phyloP scores from a whole-genome alignment of 2,329 filamentous ascomycete genomes.

The Alternaria ethzedia region DNA sequence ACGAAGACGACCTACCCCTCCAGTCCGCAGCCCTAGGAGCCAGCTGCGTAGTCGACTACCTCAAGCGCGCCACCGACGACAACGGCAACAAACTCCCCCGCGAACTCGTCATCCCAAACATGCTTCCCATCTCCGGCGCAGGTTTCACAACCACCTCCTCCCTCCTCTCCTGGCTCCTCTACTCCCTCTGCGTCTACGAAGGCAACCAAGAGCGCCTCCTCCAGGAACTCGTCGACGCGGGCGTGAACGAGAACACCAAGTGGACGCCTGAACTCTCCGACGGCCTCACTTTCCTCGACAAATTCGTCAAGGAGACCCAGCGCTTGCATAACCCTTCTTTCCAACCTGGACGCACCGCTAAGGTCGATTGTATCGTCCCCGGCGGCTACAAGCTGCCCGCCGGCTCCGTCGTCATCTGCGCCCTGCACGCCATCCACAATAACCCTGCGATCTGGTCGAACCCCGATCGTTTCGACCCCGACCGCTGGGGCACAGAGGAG shows the following conservation, averaged over 20 bases:
- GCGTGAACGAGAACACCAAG: constrained; percentile 23
- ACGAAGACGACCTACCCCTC: constrained; percentile 26
- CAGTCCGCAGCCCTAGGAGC: constrained; percentile 47
- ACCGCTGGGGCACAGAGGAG: constrained; percentile 63
- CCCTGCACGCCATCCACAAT: constrained; percentile 55
- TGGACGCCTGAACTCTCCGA: constrained; percentile 25
- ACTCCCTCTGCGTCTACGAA: constrained; percentile 22
- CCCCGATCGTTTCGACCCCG: constrained; percentile 63
- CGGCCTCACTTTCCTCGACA: constrained; percentile 25
- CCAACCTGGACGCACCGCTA: constrained; percentile 61
- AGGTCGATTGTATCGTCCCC: constrained; percentile 63
- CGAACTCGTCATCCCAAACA: constrained; percentile 20
- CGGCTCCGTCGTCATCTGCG: constrained; percentile 61
- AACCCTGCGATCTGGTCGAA: constrained; percentile 65
- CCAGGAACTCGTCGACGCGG: constrained; percentile 28
- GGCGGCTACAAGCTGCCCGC: constrained; percentile 64
- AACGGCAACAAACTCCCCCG: constrained; percentile 27
- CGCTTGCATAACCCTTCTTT: constrained; percentile 30
- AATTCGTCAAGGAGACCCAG: constrained; percentile 33
- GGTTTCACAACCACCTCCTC: constrained; percentile 32
- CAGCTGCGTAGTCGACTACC: constrained; percentile 31
- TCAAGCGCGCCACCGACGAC: constrained; percentile 28
- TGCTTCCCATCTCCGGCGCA: constrained; percentile 15
- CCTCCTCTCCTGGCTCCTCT: constrained; percentile 29
- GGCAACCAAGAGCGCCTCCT: constrained; percentile 27